These are phyloP conservation scores for Luffa aegyptiaca DNA, from an alignment of 306 rosid species.

Conservation along the genomic window DNA sequence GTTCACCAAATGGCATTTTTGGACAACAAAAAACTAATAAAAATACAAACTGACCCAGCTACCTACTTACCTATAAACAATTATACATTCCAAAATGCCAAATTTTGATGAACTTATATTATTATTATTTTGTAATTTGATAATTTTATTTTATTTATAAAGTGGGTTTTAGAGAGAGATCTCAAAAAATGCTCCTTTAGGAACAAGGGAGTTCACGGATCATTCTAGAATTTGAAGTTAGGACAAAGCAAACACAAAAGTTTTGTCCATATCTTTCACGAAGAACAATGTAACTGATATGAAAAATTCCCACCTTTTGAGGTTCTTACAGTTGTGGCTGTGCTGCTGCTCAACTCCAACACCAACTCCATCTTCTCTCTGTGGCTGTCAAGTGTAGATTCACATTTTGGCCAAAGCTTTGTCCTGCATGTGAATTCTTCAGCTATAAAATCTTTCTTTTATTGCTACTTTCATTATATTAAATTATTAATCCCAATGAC, in stretches of 20 bases:
- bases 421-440: constrained; percentile 7
- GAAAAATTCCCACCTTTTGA: neutral
- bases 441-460: neutral
- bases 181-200: neutral
- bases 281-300: neutral
- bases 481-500: neutral
- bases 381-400: neutral
- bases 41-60: neutral
- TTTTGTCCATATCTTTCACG: constrained; percentile 10
- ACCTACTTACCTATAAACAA: constrained; percentile 1
- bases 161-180: neutral
- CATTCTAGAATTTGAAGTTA: constrained; percentile 31
- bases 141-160: neutral
- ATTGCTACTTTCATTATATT: neutral
- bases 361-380: neutral
- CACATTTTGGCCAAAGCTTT: neutral
- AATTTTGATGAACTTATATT: neutral
- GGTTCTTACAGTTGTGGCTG: constrained; percentile 6
- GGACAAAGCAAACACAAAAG: constrained; percentile 5
- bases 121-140: neutral
- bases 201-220: constrained; percentile 46
- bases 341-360: neutral
- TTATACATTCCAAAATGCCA: neutral
- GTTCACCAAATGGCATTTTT: neutral
- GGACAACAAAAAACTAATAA: neutral